A percentile compares a stretch with the other conserved stretches of the same genome.
Conservation (phyloP, 148 eudicot genomes). For the Chenopodium berlandieri region DNA sequence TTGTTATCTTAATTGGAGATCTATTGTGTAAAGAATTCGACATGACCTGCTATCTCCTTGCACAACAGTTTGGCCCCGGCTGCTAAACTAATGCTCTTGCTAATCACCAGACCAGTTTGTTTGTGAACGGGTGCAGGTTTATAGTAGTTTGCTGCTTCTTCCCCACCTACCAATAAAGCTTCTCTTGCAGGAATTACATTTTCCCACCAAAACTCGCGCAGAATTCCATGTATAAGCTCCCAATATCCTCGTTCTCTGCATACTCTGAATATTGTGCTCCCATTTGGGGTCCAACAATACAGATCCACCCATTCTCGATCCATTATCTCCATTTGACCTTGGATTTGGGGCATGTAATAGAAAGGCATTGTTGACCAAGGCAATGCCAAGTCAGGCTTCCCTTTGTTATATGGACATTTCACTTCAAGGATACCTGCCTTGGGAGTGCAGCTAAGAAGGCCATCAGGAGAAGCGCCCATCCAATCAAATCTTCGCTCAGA, state of each 20-base stretch:
- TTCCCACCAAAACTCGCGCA: constrained; percentile 84
- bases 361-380: constrained; percentile 88
- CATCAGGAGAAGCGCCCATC: constrained; percentile 96
- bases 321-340: constrained; percentile 97
- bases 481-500: constrained; percentile 59
- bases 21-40: constrained; percentile 58
- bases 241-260: constrained; percentile 68
- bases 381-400: constrained; percentile 67
- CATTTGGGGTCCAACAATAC: constrained; percentile 92
- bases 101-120: constrained; percentile 54
- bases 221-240: constrained; percentile 66
- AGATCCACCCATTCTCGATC: constrained; percentile 43
- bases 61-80: constrained; percentile 68
- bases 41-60: constrained; percentile 83
- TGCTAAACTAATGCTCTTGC: constrained; percentile 64
- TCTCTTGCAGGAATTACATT: constrained; percentile 18
- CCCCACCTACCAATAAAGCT: constrained; percentile 15
- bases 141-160: constrained; percentile 59
- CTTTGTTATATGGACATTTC: constrained; percentile 76
- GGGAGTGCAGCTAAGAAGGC: constrained; percentile 60
- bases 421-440: constrained; percentile 85
- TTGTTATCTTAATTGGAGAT: not conserved
- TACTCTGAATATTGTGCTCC: constrained; percentile 56
- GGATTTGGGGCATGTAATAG: constrained; percentile 97
- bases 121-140: constrained; percentile 67